These are phyloP conservation scores for Spencermartinsiella ligniputridi DNA, from an alignment of 1,139 yeast genomes.

Conservation along the genomic window DNA sequence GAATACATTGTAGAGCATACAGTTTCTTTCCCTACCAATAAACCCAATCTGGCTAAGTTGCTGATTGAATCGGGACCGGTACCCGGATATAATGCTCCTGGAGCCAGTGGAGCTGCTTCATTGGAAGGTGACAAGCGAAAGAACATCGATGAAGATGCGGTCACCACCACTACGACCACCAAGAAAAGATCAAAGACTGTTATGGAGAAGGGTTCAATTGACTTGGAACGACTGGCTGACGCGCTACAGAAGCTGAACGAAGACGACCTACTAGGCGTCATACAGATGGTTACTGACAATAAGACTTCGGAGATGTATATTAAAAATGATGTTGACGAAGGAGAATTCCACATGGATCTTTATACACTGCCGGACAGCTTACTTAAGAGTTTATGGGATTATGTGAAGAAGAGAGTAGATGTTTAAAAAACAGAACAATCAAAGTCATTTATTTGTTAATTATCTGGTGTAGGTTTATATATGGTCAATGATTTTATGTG, in stretches of 20 bases:
- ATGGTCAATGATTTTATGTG: too few species aligned
- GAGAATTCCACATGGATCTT: slow-evolving; percentile 95
- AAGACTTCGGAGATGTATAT: slow-evolving; percentile 94
- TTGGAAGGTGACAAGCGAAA: slow-evolving; percentile 38
- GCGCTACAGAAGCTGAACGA: slow-evolving; percentile 84
- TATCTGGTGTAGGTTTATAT: too few species aligned
- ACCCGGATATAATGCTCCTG: slow-evolving; percentile 44
- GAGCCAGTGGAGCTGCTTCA: slow-evolving; percentile 22
- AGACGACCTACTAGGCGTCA: slow-evolving; percentile 90
- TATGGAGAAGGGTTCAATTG: slow-evolving; percentile 55
- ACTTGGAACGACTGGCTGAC: slow-evolving; percentile 84
- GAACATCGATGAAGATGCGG: slow-evolving; percentile 31
- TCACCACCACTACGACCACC: slow-evolving; percentile 15
- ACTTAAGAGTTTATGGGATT: slow-evolving; percentile 91
- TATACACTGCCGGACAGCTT: slow-evolving; percentile 90
- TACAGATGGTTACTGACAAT: slow-evolving; percentile 96
- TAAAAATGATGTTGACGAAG: slow-evolving; percentile 92
- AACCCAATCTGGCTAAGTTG: slow-evolving; percentile 67
- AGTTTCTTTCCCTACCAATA: slow-evolving; percentile 69
- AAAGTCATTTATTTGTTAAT: too few species aligned
- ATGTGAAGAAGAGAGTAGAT: slow-evolving; percentile 57
- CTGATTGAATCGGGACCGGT: slow-evolving; percentile 80
- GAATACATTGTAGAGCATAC: slow-evolving; percentile 75
- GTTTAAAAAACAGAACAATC: too few species aligned
- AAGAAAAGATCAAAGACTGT: slow-evolving; percentile 55